These are phyloP conservation scores for Ambrosiella xylebori DNA, from an alignment of 2,329 filamentous ascomycete species.

Conservation along the genomic window DNA sequence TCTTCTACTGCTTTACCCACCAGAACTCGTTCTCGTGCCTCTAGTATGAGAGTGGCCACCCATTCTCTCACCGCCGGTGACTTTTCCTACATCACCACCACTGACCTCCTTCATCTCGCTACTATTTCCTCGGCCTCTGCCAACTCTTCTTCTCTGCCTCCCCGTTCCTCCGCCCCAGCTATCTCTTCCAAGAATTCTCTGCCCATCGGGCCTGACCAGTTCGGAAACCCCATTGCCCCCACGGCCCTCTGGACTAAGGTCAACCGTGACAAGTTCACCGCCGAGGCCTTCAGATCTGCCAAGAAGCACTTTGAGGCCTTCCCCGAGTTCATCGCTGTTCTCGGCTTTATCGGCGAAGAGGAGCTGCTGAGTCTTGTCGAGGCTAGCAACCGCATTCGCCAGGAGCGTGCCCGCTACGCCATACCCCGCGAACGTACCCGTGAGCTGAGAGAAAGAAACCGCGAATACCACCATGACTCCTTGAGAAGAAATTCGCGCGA, in stretches of 20 bases:
- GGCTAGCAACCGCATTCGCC: slow-evolving; percentile 7
- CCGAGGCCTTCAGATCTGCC: slow-evolving; percentile 37
- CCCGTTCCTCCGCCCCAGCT: slow-evolving; percentile 1
- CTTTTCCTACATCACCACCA: slow-evolving; percentile 10
- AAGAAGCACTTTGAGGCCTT: slow-evolving; percentile 43
- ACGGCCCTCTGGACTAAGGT: slow-evolving; percentile 46
- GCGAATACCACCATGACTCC: slow-evolving; percentile 17
- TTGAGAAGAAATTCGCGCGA: slow-evolving; percentile 17
- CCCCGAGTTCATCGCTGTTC: slow-evolving; percentile 41
- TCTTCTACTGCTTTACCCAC: neutral
- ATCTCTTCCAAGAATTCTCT: slow-evolving; percentile 13
- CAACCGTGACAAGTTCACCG: slow-evolving; percentile 36
- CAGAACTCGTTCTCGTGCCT: slow-evolving; percentile 7
- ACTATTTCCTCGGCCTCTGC: neutral
- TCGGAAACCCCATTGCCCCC: slow-evolving; percentile 37
- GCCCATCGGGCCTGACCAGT: slow-evolving; percentile 37
- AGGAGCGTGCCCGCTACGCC: slow-evolving; percentile 6
- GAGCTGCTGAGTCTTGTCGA: slow-evolving; percentile 24
- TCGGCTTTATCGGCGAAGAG: slow-evolving; percentile 35
- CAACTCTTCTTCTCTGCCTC: slow-evolving; percentile 1
- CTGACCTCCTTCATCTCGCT: slow-evolving; percentile 1
- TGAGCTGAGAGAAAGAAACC: slow-evolving; percentile 5
- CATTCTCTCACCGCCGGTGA: slow-evolving; percentile 4
- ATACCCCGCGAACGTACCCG: neutral
- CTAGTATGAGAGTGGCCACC: slow-evolving; percentile 6